Evolutionary conservation across 139 green algal species (phyloP).

Genomic region (Chlamydomonas eustigma): DNA sequence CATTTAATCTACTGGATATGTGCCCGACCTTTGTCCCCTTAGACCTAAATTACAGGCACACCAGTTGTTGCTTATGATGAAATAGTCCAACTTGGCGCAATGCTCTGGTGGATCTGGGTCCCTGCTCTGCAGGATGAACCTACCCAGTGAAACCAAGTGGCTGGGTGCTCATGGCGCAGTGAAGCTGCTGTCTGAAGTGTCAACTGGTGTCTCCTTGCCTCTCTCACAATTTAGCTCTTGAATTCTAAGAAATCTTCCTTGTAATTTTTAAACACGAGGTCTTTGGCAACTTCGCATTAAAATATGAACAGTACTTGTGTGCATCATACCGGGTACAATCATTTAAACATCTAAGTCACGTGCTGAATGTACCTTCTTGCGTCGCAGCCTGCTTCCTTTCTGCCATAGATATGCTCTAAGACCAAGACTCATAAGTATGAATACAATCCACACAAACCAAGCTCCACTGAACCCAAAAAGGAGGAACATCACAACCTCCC

Average conservation of each 20-base stretch:
- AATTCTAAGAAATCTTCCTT: no score
- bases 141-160: background rate
- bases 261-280: no score
- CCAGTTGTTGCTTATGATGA: background rate
- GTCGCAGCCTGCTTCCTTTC: no score
- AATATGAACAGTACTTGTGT: no score
- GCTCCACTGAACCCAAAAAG: slow-evolving; percentile 24
- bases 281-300: no score
- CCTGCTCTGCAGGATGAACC: background rate
- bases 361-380: no score
- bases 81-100: background rate
- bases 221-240: background rate
- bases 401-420: no score
- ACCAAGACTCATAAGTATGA: background rate
- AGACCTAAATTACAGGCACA: background rate
- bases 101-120: background rate
- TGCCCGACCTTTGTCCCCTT: background rate
- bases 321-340: no score
- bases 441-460: slow-evolving; percentile 19
- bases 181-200: background rate
- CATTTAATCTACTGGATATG: background rate
- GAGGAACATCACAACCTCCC: slow-evolving; percentile 23
- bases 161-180: background rate
- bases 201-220: no score
- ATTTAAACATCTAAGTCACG: no score